These are phyloP conservation scores for Macrolepiota fuliginosa DNA, from an alignment of 768 basidiomycete species.

Conservation along the genomic window DNA sequence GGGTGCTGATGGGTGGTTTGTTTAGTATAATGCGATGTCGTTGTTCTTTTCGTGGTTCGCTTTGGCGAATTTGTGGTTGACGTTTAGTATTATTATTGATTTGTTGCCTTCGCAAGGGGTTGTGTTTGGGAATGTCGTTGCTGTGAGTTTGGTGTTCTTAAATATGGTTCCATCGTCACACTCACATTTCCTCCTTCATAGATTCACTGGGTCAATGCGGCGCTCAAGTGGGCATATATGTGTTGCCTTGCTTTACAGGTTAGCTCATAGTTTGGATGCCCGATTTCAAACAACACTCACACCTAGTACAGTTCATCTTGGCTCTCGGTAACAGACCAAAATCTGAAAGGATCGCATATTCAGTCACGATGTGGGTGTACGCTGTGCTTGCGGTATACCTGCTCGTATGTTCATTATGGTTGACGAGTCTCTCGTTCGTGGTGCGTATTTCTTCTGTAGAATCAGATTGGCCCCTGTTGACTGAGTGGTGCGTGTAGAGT, in stretches of 20 bases:
- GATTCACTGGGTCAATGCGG: slow-evolving; percentile 87
- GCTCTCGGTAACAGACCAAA: slow-evolving; percentile 81
- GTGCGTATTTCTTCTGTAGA: slow-evolving; percentile 34
- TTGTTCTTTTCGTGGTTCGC: slow-evolving; percentile 94
- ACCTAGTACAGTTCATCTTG: slow-evolving; percentile 47
- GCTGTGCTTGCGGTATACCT: slow-evolving; percentile 83
- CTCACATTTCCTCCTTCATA: slow-evolving; percentile 21
- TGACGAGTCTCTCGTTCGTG: slow-evolving; percentile 76
- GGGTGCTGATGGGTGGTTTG: not conserved
- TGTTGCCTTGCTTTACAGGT: slow-evolving; percentile 64
- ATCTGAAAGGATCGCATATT: slow-evolving; percentile 75
- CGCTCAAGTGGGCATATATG: slow-evolving; percentile 83
- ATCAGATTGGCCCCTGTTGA: not conserved
- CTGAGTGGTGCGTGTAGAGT: slow-evolving; percentile 28
- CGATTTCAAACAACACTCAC: not conserved
- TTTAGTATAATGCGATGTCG: slow-evolving; percentile 79
- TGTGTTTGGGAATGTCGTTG: slow-evolving; percentile 48
- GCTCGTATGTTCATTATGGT: slow-evolving; percentile 80
- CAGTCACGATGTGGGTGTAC: slow-evolving; percentile 80
- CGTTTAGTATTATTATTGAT: slow-evolving; percentile 93
- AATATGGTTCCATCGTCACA: not conserved
- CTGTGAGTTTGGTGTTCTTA: not conserved
- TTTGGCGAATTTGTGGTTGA: slow-evolving; percentile 89
- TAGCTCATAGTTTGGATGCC: not conserved
- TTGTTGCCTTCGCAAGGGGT: slow-evolving; percentile 54